Conservation (phyloP, 768 basidiomycete genomes). For the Tubosaeta sp. region DNA sequence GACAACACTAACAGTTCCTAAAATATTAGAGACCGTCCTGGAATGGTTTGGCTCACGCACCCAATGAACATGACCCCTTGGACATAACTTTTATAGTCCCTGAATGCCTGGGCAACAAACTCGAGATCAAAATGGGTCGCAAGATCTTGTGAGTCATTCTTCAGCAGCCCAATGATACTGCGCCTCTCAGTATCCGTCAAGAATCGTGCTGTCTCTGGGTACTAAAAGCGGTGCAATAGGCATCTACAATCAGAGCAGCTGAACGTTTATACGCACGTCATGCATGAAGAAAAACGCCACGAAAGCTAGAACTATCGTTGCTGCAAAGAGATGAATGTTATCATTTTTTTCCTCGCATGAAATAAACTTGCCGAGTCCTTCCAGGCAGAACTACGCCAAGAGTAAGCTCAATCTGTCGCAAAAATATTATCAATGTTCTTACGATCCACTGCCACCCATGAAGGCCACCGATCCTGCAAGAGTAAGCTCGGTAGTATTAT, state of each 20-base stretch:
- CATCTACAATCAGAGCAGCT: too few relatives aligned
- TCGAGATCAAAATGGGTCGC: not conserved
- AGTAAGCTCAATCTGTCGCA: not conserved
- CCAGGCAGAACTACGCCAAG: not conserved
- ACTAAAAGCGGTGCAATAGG: not conserved
- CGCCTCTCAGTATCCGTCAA: not conserved
- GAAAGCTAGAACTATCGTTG: not conserved
- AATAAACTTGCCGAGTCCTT: not conserved
- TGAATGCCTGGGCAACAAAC: not conserved
- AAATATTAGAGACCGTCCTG: not conserved
- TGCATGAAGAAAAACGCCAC: not conserved
- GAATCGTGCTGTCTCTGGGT: slow-evolving; percentile 1
- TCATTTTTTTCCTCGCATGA: not conserved
- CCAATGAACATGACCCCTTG: not conserved
- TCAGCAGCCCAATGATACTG: not conserved
- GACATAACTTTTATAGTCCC: slow-evolving; percentile 1
- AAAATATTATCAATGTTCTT: not conserved
- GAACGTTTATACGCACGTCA: not conserved
- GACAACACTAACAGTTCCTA: not conserved
- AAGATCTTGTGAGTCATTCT: not conserved
- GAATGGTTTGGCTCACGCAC: not conserved
- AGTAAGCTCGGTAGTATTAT: not conserved
- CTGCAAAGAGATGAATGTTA: not conserved
- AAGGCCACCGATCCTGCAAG: slow-evolving; percentile 1
- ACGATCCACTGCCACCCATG: slow-evolving; percentile 6